Base-by-base conservation (phyloP, 2,329 filamentous ascomycete genomes). In the Xylaria sp. region DNA sequence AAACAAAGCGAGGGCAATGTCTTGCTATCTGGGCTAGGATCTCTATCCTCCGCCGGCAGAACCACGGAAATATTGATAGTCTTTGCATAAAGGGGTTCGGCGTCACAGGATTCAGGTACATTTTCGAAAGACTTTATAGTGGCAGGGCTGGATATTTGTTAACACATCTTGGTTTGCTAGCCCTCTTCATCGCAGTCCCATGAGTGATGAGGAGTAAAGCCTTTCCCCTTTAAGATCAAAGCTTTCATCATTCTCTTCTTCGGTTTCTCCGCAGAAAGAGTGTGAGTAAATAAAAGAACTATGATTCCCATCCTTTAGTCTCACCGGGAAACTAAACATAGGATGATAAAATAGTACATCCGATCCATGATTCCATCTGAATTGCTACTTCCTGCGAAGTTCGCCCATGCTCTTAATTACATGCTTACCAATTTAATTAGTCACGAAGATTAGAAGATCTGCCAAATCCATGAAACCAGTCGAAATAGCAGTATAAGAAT, bases 51-150 rank as follows among this genome's bases (percentile, higher is more conserved):
- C 37, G 18, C 29, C 16, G 18, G 48, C 32, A 62, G 57, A 54
- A 59, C 40, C 32, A 64, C 13, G 50, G 35, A 55, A 47, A 53
- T 61, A 18, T 53, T 59, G 29, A 68, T 47, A 27, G 61, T 27
- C 51, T 57, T 65, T 65, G 65, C 68, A 70, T 70, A 27, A 40
- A 35, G 61, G 55, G 57, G 42, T 60, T n/a, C 12, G 68, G 68
- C 51, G 68, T 65, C 27, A 37, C 25, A 51, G 37, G 47, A 50
- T 59, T 65, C 50, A 1, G 37, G 23, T 5, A 23, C 4, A 16
- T 57, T 57, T 18, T 58, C 3, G 18, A 21, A 57, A 35, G 16
- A 1, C 37, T 63, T 35, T 29, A 51, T 42, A 37, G 48, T 48
- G 35, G 32, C 51, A 48, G 16, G 40, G 32, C 50, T 61, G 63